These are phyloP conservation scores for Pseudoturritis turrita DNA, from an alignment of 345 rosid genomes.

Conservation along the genomic window DNA sequence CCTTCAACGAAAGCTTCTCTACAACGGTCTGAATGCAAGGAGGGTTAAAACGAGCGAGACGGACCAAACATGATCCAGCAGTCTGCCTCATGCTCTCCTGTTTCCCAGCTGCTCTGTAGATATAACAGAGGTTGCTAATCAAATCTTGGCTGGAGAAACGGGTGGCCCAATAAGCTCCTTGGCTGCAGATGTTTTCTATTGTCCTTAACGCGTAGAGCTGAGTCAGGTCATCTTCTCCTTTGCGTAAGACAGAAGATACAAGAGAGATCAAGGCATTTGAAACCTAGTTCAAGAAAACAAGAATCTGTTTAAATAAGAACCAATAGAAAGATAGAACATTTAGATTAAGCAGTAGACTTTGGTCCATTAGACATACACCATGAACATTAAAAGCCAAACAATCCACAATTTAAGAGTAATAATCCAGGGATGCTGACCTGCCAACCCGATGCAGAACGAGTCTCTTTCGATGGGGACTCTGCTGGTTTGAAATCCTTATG, in stretches of 20 bases:
- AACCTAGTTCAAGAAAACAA: slow-evolving; percentile 49
- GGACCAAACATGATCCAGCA: slow-evolving; percentile 97
- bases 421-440: slow-evolving; percentile 56
- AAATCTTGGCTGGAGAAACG: slow-evolving; percentile 93
- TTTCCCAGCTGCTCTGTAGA: slow-evolving; percentile 82
- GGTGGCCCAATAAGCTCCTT: slow-evolving; percentile 81
- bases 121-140: slow-evolving; percentile 78
- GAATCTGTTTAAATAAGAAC: background rate
- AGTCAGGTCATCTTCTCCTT: slow-evolving; percentile 94
- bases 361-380: background rate
- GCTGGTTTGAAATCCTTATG: slow-evolving; percentile 57
- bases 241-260: slow-evolving; percentile 81
- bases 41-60: slow-evolving; percentile 82
- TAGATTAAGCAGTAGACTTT: background rate
- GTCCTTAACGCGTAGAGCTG: slow-evolving; percentile 97
- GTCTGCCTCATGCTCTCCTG: slow-evolving; percentile 93
- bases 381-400: background rate
- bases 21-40: slow-evolving; percentile 67
- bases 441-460: slow-evolving; percentile 65
- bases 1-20: slow-evolving; percentile 81
- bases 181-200: slow-evolving; percentile 91
- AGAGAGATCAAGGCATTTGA: slow-evolving; percentile 89
- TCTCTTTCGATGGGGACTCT: slow-evolving; percentile 87
- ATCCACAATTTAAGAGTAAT: background rate
- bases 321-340: background rate